Base-by-base conservation (phyloP, 192 early-diverging fungal genomes). In the Mortierella antarctica region DNA sequence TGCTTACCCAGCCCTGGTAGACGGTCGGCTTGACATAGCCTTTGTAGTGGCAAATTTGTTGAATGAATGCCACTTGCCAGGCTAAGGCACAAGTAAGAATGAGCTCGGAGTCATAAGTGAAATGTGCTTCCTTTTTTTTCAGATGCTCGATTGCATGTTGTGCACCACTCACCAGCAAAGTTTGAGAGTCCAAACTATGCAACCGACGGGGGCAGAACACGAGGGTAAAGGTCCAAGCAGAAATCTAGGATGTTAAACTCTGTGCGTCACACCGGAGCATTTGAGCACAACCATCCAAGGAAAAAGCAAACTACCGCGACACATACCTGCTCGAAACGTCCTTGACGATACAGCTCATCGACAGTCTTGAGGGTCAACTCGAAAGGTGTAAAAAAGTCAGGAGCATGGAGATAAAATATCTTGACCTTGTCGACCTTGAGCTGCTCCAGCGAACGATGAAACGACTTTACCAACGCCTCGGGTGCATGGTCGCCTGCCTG, bases 361-460 rank as follows among this genome's bases (percentile, higher is more conserved):
- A 91, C 86, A 31, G 89, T 85, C 39, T 64, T 64, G 11, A 90
- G 71, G 4, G 88, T 91, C 3, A 68, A 60, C 62, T 84, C 88
- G 49, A 88, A 85, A 9, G 88, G 87, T 0, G 83, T 86, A 0
- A 69, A 54, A 65, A 86, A 81, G 58, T 91, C 90, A 2, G 90
- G 90, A 5, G 88, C 88, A 72, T 91, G 90, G 6, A 91, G 73
- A 65, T 91, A 91, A 60, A 91, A 91, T 0, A 91, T 86, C 49
- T 91, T 87, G n/a, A 91, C 89, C 50, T 79, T 80, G 5, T 81
- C 42, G 7, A 64, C 67, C 5, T 85, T 71, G 56, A 91, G 69
- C 21, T 85, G 83, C 55, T 50, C 71, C 41, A 91, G 73, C 12
- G 86, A 88, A n/a, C 57, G 77, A 12, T 50, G 15, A 31, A 65